These are phyloP conservation scores for Pseudophaeomoniella oleicola DNA, from an alignment of 2,329 filamentous ascomycete species.

Conservation along the genomic window DNA sequence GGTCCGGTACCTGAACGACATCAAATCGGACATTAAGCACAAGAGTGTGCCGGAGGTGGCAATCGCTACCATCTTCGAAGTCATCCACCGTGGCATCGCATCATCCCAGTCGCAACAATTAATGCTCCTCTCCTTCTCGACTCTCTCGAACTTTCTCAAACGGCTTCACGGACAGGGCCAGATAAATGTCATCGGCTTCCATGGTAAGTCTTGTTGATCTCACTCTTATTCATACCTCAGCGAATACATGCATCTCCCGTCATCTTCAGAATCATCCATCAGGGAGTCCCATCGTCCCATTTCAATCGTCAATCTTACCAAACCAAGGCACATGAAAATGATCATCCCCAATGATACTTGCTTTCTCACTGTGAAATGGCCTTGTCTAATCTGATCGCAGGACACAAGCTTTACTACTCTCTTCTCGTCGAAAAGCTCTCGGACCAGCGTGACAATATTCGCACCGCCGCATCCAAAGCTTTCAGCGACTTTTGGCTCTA, in stretches of 20 bases:
- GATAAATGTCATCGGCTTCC: slow-evolving; percentile 51
- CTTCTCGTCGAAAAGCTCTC: slow-evolving; percentile 72
- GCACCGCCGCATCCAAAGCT: slow-evolving; percentile 57
- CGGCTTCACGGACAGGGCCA: slow-evolving; percentile 75
- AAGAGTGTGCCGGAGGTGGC: slow-evolving; percentile 66
- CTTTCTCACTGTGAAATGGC: background rate
- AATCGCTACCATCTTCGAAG: slow-evolving; percentile 66
- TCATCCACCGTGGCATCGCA: slow-evolving; percentile 57
- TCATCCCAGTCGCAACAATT: slow-evolving; percentile 52
- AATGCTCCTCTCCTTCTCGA: slow-evolving; percentile 64
- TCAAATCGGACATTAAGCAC: slow-evolving; percentile 87
- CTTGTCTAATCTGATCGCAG: slow-evolving; percentile 15
- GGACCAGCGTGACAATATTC: slow-evolving; percentile 75
- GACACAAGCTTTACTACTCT: slow-evolving; percentile 52
- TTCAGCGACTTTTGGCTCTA: slow-evolving; percentile 57
- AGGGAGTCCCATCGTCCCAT: background rate
- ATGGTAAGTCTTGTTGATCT: slow-evolving; percentile 22
- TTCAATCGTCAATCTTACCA: too few relatives aligned
- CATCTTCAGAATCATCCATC: too few relatives aligned
- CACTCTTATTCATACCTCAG: background rate
- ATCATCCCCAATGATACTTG: background rate
- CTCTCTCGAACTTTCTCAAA: slow-evolving; percentile 74
- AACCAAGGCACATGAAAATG: too few relatives aligned
- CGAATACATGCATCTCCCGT: too few relatives aligned
- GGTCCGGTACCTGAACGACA: slow-evolving; percentile 52